Evolutionary conservation across 176 grass and related monocot genomes (phyloP), one percentile per base, ranked within the genome.

Genomic region (Oryza meyeriana): DNA sequence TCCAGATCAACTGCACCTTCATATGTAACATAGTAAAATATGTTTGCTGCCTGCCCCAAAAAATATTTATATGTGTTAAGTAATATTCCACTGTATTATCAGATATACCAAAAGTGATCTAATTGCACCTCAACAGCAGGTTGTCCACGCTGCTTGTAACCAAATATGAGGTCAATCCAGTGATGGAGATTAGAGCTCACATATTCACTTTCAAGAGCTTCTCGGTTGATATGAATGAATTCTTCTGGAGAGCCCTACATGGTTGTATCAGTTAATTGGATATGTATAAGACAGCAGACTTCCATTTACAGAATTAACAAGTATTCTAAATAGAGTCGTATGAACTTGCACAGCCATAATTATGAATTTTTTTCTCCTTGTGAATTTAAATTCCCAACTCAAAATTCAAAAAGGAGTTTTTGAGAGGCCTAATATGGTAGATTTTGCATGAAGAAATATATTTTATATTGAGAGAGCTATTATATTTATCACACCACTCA

Each of bases 1-100:
- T 98, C 95, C 85, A 98, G 70, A 89, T 98, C 95, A 75, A 98
- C 92, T 27, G 95, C 95, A 50, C 92, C 92, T 70, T 98, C 95
- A 72, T 98, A 98, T 38, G 95, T 98, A 63, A 98, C 75, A 81
- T 98, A 98, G 84, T 98, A 98, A 83, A 98, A 98, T 91, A 98
- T 93, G 74, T 98, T 98, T 84, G 89, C 88, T 81, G 92, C 95
- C 95, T 98, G 90, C 61, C 29, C 65, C 29, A 85, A 83, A 11
- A 52, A 52, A 52, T 52, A 52, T 52, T 52, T 74, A 78, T 41
- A 74, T 66, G 14, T 22, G 66, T 88, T 48, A 81, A 71, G 25
- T 68, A 57, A 59, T 12, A 62, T 72, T 76, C 17, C 58, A 69
- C 41, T 61, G 28, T 12, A 68, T 30, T 71, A 77, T 76, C 35